Evolutionary conservation across 768 basidiomycete species (phyloP).

Genomic region (Pisolithus albus): DNA sequence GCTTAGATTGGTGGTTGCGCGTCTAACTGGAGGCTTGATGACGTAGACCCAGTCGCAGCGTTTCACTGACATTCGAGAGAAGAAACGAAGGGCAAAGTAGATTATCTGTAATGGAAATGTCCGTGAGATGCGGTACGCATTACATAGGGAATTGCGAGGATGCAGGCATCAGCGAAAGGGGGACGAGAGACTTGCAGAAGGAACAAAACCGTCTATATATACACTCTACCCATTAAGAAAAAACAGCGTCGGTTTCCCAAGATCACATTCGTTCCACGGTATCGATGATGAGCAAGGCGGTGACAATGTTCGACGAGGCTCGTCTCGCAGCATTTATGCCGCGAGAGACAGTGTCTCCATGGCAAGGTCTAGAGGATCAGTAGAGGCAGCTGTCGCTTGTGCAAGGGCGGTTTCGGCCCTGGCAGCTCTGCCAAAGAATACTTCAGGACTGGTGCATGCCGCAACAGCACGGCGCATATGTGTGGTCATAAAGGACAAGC

Average conservation of each 20-base stretch:
- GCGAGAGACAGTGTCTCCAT: constrained; percentile 45
- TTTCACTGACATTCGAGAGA: too few relatives aligned
- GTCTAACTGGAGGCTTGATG: too few relatives aligned
- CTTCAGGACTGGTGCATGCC: constrained; percentile 87
- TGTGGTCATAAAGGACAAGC: constrained; percentile 86
- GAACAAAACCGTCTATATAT: background rate
- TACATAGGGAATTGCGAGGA: too few relatives aligned
- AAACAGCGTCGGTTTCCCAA: background rate
- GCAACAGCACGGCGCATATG: constrained; percentile 96
- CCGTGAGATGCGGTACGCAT: too few relatives aligned
- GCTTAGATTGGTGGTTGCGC: too few relatives aligned
- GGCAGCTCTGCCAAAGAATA: constrained; percentile 63
- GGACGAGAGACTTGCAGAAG: background rate
- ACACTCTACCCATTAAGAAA: background rate
- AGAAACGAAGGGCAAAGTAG: too few relatives aligned
- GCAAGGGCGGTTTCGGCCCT: constrained; percentile 29
- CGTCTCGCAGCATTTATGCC: constrained; percentile 9
- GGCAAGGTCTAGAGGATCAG: constrained; percentile 56
- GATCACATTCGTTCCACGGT: background rate
- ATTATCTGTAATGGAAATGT: too few relatives aligned
- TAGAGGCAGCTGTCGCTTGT: constrained; percentile 31
- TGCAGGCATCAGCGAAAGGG: too few relatives aligned
- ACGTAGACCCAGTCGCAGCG: too few relatives aligned
- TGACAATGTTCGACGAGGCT: background rate
- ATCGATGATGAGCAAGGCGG: background rate